A percentile compares a stretch with the other conserved stretches of the same genome.
These are phyloP conservation scores for Auriculariales sp. DNA, from an alignment of 768 basidiomycete genomes.

Conservation along the genomic window DNA sequence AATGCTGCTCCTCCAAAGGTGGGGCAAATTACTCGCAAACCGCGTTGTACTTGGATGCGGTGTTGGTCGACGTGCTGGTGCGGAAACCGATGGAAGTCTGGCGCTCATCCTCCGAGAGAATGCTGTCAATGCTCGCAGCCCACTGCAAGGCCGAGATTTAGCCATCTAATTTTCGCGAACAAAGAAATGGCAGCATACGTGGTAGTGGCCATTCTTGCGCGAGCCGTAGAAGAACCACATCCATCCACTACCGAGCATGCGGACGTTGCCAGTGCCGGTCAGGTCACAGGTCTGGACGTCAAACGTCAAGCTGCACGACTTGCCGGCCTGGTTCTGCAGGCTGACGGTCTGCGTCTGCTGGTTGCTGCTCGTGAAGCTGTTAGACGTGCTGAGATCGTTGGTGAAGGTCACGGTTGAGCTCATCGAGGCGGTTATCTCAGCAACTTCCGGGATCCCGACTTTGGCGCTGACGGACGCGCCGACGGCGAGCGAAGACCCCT, in stretches of 20 bases:
- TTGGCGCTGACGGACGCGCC: background rate
- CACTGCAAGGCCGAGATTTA: background rate
- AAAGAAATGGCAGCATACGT: background rate
- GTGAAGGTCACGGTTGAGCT: background rate
- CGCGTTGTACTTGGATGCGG: background rate
- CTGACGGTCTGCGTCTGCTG: background rate
- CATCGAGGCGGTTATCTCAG: background rate
- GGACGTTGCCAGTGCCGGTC: background rate
- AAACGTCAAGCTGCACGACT: background rate
- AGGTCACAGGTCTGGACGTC: background rate
- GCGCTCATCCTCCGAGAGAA: background rate
- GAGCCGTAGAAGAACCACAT: background rate
- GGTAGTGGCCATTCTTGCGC: background rate
- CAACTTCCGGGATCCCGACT: background rate
- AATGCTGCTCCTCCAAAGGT: no score
- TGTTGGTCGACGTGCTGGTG: background rate
- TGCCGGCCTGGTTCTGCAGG: background rate
- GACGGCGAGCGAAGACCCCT: background rate
- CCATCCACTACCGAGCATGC: background rate
- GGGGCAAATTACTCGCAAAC: background rate
- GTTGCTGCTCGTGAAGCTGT: background rate
- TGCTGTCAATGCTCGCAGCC: background rate
- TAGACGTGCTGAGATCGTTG: background rate
- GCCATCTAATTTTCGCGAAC: background rate
- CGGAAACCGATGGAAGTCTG: background rate